phyloP scores from a whole-genome alignment of 768 basidiomycete genomes.

The Fomitopsis serialis region DNA sequence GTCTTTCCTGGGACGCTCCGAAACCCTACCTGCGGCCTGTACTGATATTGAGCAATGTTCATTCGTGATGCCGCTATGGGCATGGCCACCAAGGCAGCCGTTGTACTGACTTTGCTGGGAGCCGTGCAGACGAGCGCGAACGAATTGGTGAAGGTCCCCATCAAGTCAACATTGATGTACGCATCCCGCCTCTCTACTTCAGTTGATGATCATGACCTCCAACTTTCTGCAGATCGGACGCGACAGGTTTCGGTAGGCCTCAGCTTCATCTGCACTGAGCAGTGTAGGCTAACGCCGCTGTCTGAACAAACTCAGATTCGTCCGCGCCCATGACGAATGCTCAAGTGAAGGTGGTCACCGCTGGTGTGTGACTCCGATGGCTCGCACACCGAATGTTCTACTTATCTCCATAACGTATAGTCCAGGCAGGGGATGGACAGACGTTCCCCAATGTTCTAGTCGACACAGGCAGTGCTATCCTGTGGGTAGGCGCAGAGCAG shows the following conservation, averaged over 20 bases:
- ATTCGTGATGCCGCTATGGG: neutral
- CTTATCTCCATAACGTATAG: neutral
- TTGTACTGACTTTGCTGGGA: neutral
- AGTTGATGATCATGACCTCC: too few relatives aligned
- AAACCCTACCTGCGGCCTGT: too few relatives aligned
- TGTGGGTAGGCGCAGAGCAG: conserved; percentile 4
- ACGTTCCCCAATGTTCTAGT: conserved; percentile 4
- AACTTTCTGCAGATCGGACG: too few relatives aligned
- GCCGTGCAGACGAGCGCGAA: neutral
- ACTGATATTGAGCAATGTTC: neutral
- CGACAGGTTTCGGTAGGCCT: neutral
- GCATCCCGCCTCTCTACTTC: neutral
- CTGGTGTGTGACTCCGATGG: neutral
- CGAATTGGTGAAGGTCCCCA: neutral
- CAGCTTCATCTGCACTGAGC: too few relatives aligned
- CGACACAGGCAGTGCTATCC: conserved; percentile 8
- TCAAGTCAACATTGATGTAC: neutral
- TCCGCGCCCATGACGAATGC: conserved; percentile 3
- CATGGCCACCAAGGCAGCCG: neutral
- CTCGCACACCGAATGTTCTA: neutral
- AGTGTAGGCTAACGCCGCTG: too few relatives aligned
- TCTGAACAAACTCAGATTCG: neutral
- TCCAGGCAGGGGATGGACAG: conserved; percentile 4
- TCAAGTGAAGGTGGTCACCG: conserved; percentile 1
- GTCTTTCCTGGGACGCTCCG: too few relatives aligned